Percentiles rank a stretch among this genome's conserved stretches.
phyloP scores from a whole-genome alignment of 179 eudicot genomes.

The Gypsophila paniculata region DNA sequence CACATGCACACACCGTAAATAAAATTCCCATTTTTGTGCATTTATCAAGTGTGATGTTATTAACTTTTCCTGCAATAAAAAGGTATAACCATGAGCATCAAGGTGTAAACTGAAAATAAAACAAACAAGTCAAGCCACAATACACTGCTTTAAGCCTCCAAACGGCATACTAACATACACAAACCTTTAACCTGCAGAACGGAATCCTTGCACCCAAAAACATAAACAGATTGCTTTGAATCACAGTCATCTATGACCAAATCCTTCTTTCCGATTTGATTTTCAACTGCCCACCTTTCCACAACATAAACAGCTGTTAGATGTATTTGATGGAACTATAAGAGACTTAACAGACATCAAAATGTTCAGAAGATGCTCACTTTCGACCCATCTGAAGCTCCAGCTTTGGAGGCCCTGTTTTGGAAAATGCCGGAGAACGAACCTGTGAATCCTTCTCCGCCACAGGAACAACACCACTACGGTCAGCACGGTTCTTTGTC shows the following conservation, averaged over 20 bases:
- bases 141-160: neutral
- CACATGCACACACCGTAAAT: constrained; percentile 54
- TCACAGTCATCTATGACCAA: constrained; percentile 80
- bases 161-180: neutral
- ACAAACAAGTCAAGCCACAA: neutral
- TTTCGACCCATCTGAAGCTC: constrained; percentile 99
- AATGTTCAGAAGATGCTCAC: constrained; percentile 42
- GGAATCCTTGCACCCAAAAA: constrained; percentile 82
- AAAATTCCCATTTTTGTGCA: constrained; percentile 90
- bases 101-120: constrained; percentile 1
- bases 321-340: neutral
- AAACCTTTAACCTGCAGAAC: constrained; percentile 80
- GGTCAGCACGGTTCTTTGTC: constrained; percentile 78
- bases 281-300: constrained; percentile 84
- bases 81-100: constrained; percentile 7
- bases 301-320: constrained; percentile 1
- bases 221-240: constrained; percentile 76
- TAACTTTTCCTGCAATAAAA: constrained; percentile 72
- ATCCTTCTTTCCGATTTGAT: constrained; percentile 70
- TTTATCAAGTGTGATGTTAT: constrained; percentile 89
- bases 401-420: constrained; percentile 76
- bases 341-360: neutral
- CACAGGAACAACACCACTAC: constrained; percentile 63
- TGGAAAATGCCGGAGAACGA: constrained; percentile 47
- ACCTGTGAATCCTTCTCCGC: constrained; percentile 53